A percentile compares a stretch with the other conserved stretches of the same genome.
Evolutionary conservation across 2,329 filamentous ascomycete species (phyloP).

Genomic region (Talaromyces marneffei): DNA sequence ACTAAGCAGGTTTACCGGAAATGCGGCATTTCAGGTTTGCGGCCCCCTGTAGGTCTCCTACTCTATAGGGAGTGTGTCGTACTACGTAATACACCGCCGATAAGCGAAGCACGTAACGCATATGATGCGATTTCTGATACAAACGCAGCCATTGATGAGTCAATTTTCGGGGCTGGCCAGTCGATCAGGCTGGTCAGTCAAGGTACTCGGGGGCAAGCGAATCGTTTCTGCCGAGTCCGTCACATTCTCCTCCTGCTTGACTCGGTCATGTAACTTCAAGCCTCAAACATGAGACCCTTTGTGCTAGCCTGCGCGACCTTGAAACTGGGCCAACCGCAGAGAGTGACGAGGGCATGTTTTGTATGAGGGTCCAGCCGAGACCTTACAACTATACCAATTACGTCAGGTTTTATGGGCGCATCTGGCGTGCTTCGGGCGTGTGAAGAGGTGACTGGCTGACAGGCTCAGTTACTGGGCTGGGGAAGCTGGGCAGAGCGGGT

Average conservation of each 20-base stretch:
- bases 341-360: not conserved
- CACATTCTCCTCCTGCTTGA: conserved; percentile 1
- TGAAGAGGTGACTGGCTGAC: not conserved
- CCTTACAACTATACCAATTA: not conserved
- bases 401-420: not conserved
- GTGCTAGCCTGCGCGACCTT: not conserved
- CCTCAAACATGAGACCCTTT: not conserved
- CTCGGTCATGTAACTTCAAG: not conserved
- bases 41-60: too few relatives aligned
- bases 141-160: not conserved
- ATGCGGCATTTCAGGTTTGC: not conserved
- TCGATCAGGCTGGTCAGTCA: not conserved
- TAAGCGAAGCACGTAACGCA: not conserved
- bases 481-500: not conserved
- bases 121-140: not conserved
- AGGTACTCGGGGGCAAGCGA: not conserved
- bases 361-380: not conserved
- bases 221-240: not conserved
- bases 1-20: not conserved
- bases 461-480: too few relatives aligned
- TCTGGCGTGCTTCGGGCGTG: not conserved
- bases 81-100: not conserved
- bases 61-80: too few relatives aligned
- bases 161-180: not conserved
- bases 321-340: not conserved